Base-by-base conservation (phyloP, 805 yeast species). In the Candida berthetii region DNA sequence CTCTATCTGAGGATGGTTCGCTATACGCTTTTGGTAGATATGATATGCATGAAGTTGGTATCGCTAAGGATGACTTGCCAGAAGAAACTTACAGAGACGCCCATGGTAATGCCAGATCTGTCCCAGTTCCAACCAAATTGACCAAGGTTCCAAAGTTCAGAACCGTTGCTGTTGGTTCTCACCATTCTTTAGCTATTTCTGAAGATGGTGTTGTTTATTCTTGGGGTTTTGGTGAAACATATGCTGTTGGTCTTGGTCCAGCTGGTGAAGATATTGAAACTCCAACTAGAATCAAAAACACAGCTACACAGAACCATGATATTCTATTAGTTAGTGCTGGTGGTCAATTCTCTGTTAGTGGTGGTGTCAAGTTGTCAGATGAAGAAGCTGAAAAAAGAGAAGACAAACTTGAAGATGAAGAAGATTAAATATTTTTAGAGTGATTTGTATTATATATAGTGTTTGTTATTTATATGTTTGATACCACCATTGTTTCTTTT, bases 221-320 rank as follows among this genome's bases (percentile, higher is more conserved):
- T 1, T 93, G 99, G 99, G 99, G 99, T 1, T 93, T 90, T 59
- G 97, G 95, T 36, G 98, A 91, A 50, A 90, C 96, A 1, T 93
- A 88, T 63, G 99, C 96, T 16, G 82, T 91, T 27, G 99, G 99
- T 11, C 80, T 89, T 45, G 99, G 99, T 7, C 90, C 89, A 16
- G 69, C 71, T 6, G 81, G 85, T 31, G 96, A 87, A 37, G 98
- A 93, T 60, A 84, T 88, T 41, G 95, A 80, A 40, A 68, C 69
- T 17, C 99, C 99, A 35, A 85, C 96, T 1, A 77, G 91, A 61
- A 87, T 93, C 53, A 79, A 81, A 51, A 93, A 95, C 61, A 93
- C 98, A 4, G 99, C 99, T 2, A 89, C 97, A 1, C 84, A 80
- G 53, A 77, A 76, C 42, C 82, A 85, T 42, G 76, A 82, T 48